Conservation (phyloP, 1,139 yeast genomes). For the Hansenula anomala region DNA sequence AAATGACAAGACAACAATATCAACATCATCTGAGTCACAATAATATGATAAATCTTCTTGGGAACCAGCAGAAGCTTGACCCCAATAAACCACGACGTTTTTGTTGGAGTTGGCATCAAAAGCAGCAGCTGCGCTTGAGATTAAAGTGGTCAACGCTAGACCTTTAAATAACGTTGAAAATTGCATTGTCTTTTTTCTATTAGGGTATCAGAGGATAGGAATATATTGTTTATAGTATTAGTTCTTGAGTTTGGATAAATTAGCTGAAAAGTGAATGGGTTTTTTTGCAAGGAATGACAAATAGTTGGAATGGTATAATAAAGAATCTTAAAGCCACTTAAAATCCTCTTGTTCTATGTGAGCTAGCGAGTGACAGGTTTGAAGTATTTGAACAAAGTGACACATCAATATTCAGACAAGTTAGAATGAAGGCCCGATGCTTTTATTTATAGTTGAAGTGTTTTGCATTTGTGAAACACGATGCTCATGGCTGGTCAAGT, state of each 20-base stretch:
- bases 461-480: not conserved
- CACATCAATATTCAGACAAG: no score
- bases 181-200: constrained; percentile 3
- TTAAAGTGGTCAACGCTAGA: constrained; percentile 3
- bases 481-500: not conserved
- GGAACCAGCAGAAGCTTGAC: constrained; percentile 77
- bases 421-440: no score
- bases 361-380: no score
- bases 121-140: constrained; percentile 19
- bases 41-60: constrained; percentile 63
- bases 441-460: not conserved
- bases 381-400: no score
- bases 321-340: not conserved
- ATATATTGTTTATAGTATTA: no score
- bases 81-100: constrained; percentile 86
- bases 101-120: constrained; percentile 42
- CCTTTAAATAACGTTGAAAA: not conserved
- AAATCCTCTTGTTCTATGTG: not conserved
- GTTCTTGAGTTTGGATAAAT: no score
- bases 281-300: not conserved
- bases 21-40: constrained; percentile 66
- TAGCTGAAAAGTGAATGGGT: no score
- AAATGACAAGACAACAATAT: constrained; percentile 70
- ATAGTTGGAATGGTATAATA: not conserved
- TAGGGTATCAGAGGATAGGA: not conserved